Evolutionary conservation across 768 basidiomycete species (phyloP), one percentile per base, ranked within the genome.

Genomic region (Amanita thiersii): DNA sequence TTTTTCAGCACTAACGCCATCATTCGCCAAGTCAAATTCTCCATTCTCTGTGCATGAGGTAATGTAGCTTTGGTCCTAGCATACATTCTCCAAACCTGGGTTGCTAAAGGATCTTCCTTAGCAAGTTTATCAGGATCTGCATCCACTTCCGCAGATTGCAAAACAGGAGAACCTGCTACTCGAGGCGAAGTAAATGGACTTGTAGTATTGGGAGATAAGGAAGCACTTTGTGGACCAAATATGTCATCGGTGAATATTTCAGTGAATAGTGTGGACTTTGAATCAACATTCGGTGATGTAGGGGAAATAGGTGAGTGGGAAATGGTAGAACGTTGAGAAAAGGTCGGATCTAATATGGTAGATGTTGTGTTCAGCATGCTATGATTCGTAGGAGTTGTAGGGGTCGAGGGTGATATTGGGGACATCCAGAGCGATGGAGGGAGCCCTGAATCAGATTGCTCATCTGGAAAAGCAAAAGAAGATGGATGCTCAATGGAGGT

Each of bases 21-120:
- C 91, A 98, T 88, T 45, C 96, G 68, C 94, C 94, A 97, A 1
- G 93, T 96, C 41, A 98, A 60, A 56, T 97, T 98, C 66, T 98
- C 96, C 89, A 99, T 92, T 55, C 93, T 68, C 62, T 92, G 88
- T 0, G 86, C 89, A 56, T 94, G 89, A 21, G 93, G 91, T 43
- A 94, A 63, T 23, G 72, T 75, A n/a, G 84, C 86, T 63, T 91
- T 92, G 34, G 85, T 86, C 47, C 86, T 79, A 25, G 90, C 80
- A 55, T 88, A 98, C 76, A 97, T 86, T 66, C 83, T 90, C 94
- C 94, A 98, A 21, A 98, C 86, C 63, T 97, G 91, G 1, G 93
- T 86, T 0, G 91, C 91, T 15, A 96, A 70, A 5, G 92, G 93
- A 57, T 96, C 93, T 39, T 91, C 84, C 55, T 73, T 81, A 6